These are phyloP conservation scores for Boletus coccyginus DNA, from an alignment of 768 basidiomycete genomes.

Conservation along the genomic window DNA sequence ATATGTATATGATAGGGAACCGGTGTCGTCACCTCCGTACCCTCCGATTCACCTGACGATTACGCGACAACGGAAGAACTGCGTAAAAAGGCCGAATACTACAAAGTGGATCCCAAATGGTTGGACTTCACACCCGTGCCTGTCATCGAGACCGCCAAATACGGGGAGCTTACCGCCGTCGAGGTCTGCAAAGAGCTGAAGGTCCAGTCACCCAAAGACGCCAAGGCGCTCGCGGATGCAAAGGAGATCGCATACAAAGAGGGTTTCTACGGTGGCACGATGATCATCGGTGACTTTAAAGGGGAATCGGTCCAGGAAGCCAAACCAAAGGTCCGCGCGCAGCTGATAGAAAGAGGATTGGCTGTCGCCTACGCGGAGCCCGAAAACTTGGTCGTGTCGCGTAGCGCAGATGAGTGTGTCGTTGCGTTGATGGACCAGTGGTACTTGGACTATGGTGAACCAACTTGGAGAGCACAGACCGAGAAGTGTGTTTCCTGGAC, in stretches of 20 bases:
- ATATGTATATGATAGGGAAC: slow-evolving; percentile 62
- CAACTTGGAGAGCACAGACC: slow-evolving; percentile 80
- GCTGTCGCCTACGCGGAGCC: slow-evolving; percentile 96
- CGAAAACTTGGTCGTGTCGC: slow-evolving; percentile 83
- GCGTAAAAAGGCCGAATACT: slow-evolving; percentile 94
- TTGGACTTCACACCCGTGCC: slow-evolving; percentile 80
- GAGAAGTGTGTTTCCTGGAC: slow-evolving; percentile 59
- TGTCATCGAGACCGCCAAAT: slow-evolving; percentile 85
- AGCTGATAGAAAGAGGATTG: slow-evolving; percentile 72
- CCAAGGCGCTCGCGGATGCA: slow-evolving; percentile 89
- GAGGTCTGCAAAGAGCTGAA: slow-evolving; percentile 84
- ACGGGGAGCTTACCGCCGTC: slow-evolving; percentile 87
- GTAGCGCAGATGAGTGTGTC: slow-evolving; percentile 96
- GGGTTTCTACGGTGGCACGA: slow-evolving; percentile 93
- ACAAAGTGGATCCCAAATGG: slow-evolving; percentile 92
- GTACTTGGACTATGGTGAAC: slow-evolving; percentile 97
- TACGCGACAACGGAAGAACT: slow-evolving; percentile 87
- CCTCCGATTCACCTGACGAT: slow-evolving; percentile 98
- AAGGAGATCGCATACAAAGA: slow-evolving; percentile 99
- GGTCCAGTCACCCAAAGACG: slow-evolving; percentile 93
- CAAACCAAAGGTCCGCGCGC: slow-evolving; percentile 82
- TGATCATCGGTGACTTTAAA: slow-evolving; percentile 89
- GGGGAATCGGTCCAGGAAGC: slow-evolving; percentile 88
- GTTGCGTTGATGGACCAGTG: slow-evolving; percentile 99
- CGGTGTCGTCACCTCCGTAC: slow-evolving; percentile 96